Evolutionary conservation across 148 eudicot genomes (phyloP).

Genomic region (Camellia granthamiana): DNA sequence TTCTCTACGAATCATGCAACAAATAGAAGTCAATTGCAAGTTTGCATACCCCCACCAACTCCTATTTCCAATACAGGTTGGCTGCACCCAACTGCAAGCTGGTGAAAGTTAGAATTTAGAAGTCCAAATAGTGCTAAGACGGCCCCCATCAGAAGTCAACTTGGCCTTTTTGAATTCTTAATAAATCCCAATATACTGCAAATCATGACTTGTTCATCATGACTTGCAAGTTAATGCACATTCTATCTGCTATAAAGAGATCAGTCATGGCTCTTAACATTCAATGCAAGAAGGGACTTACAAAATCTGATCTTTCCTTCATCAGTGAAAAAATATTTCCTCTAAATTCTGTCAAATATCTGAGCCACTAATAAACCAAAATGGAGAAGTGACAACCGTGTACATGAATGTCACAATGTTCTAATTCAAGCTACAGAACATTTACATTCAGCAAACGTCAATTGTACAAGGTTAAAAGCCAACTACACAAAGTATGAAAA

Average conservation of each 20-base stretch:
- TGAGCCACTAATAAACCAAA: not conserved
- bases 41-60: constrained; percentile 1
- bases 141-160: not conserved
- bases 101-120: not conserved
- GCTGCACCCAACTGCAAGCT: not conserved
- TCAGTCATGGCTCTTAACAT: too few relatives aligned
- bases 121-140: not conserved
- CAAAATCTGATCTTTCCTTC: too few relatives aligned
- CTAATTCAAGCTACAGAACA: not conserved
- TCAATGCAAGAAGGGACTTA: too few relatives aligned
- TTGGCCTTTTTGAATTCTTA: not conserved
- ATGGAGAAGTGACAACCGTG: too few relatives aligned
- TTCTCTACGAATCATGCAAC: not conserved
- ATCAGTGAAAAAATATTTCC: not conserved
- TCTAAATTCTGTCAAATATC: not conserved
- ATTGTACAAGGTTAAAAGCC: too few relatives aligned
- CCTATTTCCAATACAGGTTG: not conserved
- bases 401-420: too few relatives aligned
- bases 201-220: not conserved
- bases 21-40: not conserved
- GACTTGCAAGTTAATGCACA: not conserved
- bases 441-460: not conserved
- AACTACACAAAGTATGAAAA: not conserved
- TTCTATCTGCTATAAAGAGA: too few relatives aligned
- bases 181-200: not conserved